Evolutionary conservation across 2,329 filamentous ascomycete species (phyloP), one percentile per base, ranked within the genome.

Genomic region (Colletotrichum sublineola): DNA sequence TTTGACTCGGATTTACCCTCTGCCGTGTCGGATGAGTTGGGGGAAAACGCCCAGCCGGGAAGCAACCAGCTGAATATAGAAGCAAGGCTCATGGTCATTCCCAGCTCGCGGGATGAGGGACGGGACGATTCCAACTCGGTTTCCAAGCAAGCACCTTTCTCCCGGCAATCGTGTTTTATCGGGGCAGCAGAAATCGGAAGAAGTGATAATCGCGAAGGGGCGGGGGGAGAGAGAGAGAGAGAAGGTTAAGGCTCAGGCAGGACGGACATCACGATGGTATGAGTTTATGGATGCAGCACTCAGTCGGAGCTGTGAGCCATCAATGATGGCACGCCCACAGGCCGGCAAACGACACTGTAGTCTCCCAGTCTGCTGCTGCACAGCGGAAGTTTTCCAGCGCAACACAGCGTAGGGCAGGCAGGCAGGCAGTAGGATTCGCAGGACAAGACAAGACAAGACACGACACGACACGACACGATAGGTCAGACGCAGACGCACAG

Each of bases 151-250:
- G n/a, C n/a, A n/a, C 46, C 60, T 46, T 38, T 60, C 29, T 53
- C 60, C 60, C 66, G 69, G 69, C 56, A 61, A 66, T 60, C 69
- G 69, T 72, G 66, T 69, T 72, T 72, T 69, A 72, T 29, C 24
- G 44, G 52, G 64, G 68, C 64, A 63, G 48, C 60, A 72, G 65
- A 71, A 52, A 24, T 58, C 14, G 33, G 36, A 29, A 31, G 20
- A 63, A 42, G 40, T 20, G 63, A 31, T 46, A 29, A 11, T 58
- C 31, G 38, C 42, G 53, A 44, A n/a, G 15, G 15, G 36, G 15
- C 6, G 48, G 48, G 12, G 53, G n/a, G n/a, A n/a, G n/a, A n/a
- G n/a, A n/a, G n/a, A n/a, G n/a, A n/a, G n/a, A 46, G 46, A 58
- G 29, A 18, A 11, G 38, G 40, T 53, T 36, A 20, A 63, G 46